Evolutionary conservation across 768 basidiomycete species (phyloP).

Genomic region (Tulasnella sp.): DNA sequence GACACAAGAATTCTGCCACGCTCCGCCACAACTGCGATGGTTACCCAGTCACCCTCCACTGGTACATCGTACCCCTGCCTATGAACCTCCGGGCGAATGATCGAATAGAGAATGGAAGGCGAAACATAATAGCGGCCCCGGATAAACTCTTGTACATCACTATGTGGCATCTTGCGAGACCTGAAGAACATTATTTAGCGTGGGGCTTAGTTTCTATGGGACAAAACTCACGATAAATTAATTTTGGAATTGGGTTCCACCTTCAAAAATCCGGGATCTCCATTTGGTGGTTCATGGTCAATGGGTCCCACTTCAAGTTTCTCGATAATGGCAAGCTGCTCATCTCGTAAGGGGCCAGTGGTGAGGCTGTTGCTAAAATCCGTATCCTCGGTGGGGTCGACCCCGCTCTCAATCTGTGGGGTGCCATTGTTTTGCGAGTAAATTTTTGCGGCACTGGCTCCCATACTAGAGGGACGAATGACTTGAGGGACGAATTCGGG

Average conservation of each 20-base stretch:
- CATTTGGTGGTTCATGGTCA: conserved; percentile 54
- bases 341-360: conserved; percentile 33
- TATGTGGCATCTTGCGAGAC: conserved; percentile 59
- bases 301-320: conserved; percentile 65
- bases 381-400: neutral
- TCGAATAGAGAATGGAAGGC: conserved; percentile 80
- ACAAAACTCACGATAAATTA: conserved; percentile 49
- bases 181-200: conserved; percentile 30
- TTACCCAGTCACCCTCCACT: conserved; percentile 86
- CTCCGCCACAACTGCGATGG: conserved; percentile 91
- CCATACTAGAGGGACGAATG: neutral
- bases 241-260: conserved; percentile 90
- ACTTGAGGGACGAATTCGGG: neutral
- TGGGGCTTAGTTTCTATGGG: conserved; percentile 9
- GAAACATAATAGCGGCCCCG: conserved; percentile 76
- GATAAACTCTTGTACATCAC: conserved; percentile 68
- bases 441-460: neutral
- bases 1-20: conserved; percentile 69
- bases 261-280: conserved; percentile 64
- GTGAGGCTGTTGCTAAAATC: neutral
- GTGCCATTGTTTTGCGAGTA: neutral
- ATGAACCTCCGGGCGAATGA: conserved; percentile 60
- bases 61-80: conserved; percentile 85
- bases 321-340: conserved; percentile 58
- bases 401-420: neutral